These are phyloP conservation scores for Colletotrichum gigasporum DNA, from an alignment of 2,329 filamentous ascomycete genomes.

Conservation along the genomic window DNA sequence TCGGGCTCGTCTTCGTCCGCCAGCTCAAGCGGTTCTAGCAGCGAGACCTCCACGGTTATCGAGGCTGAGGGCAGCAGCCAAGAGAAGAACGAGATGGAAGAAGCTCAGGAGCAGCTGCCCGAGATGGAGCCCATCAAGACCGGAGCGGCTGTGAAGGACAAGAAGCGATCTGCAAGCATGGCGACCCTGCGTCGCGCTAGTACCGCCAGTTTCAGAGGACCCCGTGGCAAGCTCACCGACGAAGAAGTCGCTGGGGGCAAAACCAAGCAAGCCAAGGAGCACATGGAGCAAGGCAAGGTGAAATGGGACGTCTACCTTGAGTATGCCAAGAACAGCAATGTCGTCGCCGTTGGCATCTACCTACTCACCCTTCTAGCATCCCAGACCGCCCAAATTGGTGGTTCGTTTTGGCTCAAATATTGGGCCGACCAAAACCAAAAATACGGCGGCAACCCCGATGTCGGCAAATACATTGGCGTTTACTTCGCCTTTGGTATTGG, in stretches of 20 bases:
- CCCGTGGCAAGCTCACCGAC: slow-evolving; percentile 83
- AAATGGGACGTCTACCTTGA: slow-evolving; percentile 96
- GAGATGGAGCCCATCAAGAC: slow-evolving; percentile 79
- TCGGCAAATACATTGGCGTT: slow-evolving; percentile 92
- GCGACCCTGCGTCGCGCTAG: slow-evolving; percentile 89
- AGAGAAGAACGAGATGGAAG: slow-evolving; percentile 75
- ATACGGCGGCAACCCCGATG: slow-evolving; percentile 73
- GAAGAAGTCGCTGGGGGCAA: slow-evolving; percentile 81
- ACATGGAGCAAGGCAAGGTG: slow-evolving; percentile 93
- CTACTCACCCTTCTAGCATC: slow-evolving; percentile 78
- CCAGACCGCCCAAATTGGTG: slow-evolving; percentile 84
- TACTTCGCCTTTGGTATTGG: slow-evolving; percentile 97
- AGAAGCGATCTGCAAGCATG: slow-evolving; percentile 74
- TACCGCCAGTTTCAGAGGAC: slow-evolving; percentile 87
- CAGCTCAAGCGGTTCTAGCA: slow-evolving; percentile 59
- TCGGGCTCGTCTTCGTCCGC: slow-evolving; percentile 51
- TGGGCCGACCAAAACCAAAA: slow-evolving; percentile 86
- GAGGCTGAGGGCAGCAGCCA: slow-evolving; percentile 58
- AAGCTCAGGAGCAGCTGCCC: slow-evolving; percentile 80
- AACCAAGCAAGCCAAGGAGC: slow-evolving; percentile 88
- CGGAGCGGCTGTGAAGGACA: slow-evolving; percentile 55
- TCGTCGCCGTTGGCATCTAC: slow-evolving; percentile 85
- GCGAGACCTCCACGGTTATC: slow-evolving; percentile 67
- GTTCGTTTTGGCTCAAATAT: slow-evolving; percentile 90
- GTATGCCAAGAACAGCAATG: slow-evolving; percentile 94